phyloP scores from a whole-genome alignment of 2,329 filamentous ascomycete species.

The Botryosphaeria dothidea region DNA sequence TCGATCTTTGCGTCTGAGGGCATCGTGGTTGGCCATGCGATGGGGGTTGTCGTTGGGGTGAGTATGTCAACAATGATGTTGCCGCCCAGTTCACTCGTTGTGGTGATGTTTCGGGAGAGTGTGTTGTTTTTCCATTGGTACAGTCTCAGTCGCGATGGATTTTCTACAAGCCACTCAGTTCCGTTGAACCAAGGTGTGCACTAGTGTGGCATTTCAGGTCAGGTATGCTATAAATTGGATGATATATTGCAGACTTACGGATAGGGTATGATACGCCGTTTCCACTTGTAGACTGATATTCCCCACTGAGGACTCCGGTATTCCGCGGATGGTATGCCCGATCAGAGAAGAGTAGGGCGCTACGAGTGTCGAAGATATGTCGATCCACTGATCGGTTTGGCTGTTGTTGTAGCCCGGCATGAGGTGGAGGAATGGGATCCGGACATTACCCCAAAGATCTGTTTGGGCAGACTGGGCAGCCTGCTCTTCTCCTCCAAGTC shows the following conservation, averaged over 20 bases:
- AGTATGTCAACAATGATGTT: not conserved
- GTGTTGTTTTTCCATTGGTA: too few relatives aligned
- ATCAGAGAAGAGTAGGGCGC: not conserved
- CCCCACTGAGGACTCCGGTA: not conserved
- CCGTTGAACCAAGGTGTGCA: not conserved
- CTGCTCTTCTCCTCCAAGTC: not conserved
- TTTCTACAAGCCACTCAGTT: too few relatives aligned
- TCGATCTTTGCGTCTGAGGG: not conserved
- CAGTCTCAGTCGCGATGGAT: too few relatives aligned
- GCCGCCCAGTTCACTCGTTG: too few relatives aligned
- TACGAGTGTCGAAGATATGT: not conserved
- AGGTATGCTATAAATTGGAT: not conserved
- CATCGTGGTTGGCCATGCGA: not conserved
- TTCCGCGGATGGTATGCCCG: not conserved
- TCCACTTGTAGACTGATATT: not conserved
- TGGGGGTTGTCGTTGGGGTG: not conserved
- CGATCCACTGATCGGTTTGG: not conserved
- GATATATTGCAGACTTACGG: not conserved
- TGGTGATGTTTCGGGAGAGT: too few relatives aligned
- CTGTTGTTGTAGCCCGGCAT: not conserved
- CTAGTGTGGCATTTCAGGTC: not conserved
- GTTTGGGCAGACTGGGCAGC: not conserved
- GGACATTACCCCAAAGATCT: not conserved
- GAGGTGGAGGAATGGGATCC: not conserved
- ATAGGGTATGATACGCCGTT: not conserved